These are phyloP conservation scores for Escovopsis sp. DNA, from an alignment of 2,329 filamentous ascomycete species.

Conservation along the genomic window DNA sequence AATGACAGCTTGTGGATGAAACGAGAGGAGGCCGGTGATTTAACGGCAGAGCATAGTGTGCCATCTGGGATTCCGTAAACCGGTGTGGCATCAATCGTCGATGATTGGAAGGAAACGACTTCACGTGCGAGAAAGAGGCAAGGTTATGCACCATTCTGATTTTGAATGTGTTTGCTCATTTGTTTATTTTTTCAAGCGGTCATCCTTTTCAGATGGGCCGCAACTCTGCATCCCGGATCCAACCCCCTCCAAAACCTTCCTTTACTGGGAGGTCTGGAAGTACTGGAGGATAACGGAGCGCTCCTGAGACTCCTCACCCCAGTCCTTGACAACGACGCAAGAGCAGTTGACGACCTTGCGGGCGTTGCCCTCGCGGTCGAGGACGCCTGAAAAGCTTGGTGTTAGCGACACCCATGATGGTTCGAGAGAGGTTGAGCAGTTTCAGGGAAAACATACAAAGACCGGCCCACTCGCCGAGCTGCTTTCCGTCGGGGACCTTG, in stretches of 20 bases:
- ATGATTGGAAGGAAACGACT: no score
- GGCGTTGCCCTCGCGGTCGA: conserved; percentile 98
- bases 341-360: conserved; percentile 99
- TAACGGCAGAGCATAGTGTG: neutral
- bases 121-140: neutral
- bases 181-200: conserved; percentile 23
- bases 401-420: no score
- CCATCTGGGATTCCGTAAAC: no score
- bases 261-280: conserved; percentile 84
- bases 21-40: neutral
- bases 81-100: no score
- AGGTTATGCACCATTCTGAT: neutral
- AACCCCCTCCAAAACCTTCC: conserved; percentile 15
- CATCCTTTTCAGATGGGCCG: conserved; percentile 17
- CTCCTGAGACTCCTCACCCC: conserved; percentile 99
- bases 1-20: neutral
- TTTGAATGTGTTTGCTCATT: conserved; percentile 18
- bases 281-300: conserved; percentile 99
- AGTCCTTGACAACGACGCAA: conserved; percentile 98
- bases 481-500: conserved; percentile 99
- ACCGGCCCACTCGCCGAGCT: conserved; percentile 99
- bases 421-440: conserved; percentile 12
- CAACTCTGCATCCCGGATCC: conserved; percentile 25
- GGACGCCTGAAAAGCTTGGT: conserved; percentile 52
- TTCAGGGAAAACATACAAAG: conserved; percentile 62